Evolutionary conservation across 2,329 filamentous ascomycete species (phyloP), one percentile per base, ranked within the genome.

Genomic region (Aaosphaeria arxii): DNA sequence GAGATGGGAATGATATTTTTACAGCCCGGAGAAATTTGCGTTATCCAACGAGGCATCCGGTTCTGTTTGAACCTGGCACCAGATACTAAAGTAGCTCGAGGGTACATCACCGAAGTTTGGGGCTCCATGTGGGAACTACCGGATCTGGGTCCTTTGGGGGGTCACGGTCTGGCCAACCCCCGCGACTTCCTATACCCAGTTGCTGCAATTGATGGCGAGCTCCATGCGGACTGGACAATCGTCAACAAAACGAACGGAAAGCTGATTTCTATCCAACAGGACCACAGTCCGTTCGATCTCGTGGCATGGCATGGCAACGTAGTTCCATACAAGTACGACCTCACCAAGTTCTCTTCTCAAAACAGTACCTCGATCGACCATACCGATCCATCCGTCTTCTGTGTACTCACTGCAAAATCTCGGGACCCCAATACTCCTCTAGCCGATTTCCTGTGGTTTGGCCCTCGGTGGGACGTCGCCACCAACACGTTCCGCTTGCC

Each of bases 251-350:
- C 53, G 36, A 70, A 64, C 33, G 67, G 67, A 7, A 51, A 63
- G 44, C 57, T 67, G n/a, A 49, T 56, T 13, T 57, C 62, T 30
- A 66, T 69, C n/a, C 54, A 64, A 29, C 69, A 71, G 46, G 61
- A 70, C 41, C 69, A 71, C 54, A 66, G 62, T 44, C 68, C 70
- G 1, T 77, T 77, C 49, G 74, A 78, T 43, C 63, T 73, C 5
- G 65, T 71, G 6, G 69, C 69, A 7, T 71, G 69, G 69, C 68
- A 71, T 49, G 69, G 69, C 28, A 71, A 70, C 42, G 66, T 69
- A n/a, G 64, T 69, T 6, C 79, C 78, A 0, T 81, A 76, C 66
- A 81, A 81, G 62, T 82, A 82, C 58, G 78, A 78, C 44, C 61
- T 82, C 4, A 78, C 76, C 6, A 79, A 78, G 48, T 73, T 71